Base-by-base conservation (phyloP, 768 basidiomycete species). In the Pleurotus tuber-regium region DNA sequence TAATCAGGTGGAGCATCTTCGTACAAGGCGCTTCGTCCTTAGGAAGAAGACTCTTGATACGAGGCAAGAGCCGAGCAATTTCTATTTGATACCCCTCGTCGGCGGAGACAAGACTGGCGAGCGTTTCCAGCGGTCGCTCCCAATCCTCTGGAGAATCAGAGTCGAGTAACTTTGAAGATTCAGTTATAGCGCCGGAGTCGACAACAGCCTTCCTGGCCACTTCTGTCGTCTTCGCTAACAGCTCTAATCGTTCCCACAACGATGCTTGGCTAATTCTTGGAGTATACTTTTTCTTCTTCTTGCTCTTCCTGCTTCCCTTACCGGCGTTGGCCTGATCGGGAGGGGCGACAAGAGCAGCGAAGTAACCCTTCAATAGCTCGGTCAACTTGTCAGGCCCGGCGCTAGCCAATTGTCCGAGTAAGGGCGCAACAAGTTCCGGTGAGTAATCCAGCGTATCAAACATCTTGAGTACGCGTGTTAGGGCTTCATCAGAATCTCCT, bases 221-320 rank as follows among this genome's bases (percentile, higher is more conserved):
- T 6, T 26, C 19, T 4, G 57, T 58, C 23, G 54, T 56, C 4
- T 36, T 18, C 4, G 47, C 29, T 11, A 60, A 40, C 9, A 43
- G 23, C 9, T 19, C 16, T 35, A 60, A 40, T 12, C 57, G 19
- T n/a, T 29, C 39, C 55, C 56, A 51, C 9, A 59, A 44, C 10
- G 38, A 33, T 21, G 5, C 21, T 16, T 51, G 30, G 29, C 48
- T 41, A 16, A 60, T 47, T 16, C 52, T 42, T 8, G 59, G 55
- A 14, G 33, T 39, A 21, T 54, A 55, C 14, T 44, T 47, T 57
- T 62, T 62, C 51, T 56, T 57, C 30, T 61, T 59, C 48, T 58
- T 56, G 36, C 43, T 54, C 51, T 57, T 59, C 39, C 43, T 52
- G 9, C 48, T 52, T 28, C 50, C 47, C 16, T 24, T 41, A 9